Conservation (phyloP, 179 eudicot species). For the Sideroxylon spinosum region DNA sequence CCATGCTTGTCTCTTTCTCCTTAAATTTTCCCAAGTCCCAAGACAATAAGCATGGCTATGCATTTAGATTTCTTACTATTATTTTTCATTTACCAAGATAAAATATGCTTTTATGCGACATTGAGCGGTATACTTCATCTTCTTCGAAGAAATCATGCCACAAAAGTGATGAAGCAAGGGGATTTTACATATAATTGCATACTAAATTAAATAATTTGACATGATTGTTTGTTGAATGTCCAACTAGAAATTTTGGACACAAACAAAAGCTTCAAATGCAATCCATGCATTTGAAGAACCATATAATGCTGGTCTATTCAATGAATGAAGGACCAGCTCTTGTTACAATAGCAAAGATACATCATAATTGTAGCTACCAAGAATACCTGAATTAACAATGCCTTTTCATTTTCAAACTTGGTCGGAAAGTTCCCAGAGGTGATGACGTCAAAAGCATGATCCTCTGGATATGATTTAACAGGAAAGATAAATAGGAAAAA, state of each 20-base stretch:
- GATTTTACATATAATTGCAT: neutral
- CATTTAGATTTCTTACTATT: neutral
- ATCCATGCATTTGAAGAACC: neutral
- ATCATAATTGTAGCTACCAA: conserved; percentile 14
- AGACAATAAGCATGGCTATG: neutral
- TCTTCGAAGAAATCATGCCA: neutral
- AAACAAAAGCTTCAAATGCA: neutral
- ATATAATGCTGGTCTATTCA: neutral
- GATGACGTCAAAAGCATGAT: conserved; percentile 32
- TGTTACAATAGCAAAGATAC: neutral
- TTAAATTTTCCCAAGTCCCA: neutral
- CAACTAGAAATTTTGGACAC: neutral
- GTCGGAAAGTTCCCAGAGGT: conserved; percentile 43
- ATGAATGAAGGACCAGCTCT: neutral
- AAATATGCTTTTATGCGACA: neutral
- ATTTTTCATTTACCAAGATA: neutral
- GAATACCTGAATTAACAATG: conserved; percentile 59
- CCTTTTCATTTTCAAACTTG: conserved; percentile 36
- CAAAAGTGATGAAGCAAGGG: neutral
- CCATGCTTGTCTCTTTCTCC: no score
- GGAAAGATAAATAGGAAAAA: neutral
- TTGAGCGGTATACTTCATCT: neutral
- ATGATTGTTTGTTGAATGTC: neutral
- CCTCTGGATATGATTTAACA: conserved; percentile 39
- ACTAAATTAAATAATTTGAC: conserved; percentile 1